A percentile compares a stretch with the other conserved stretches of the same genome.
Evolutionary conservation across 176 grass and related monocot genomes (phyloP).

Genomic region (Oryza meyeriana): DNA sequence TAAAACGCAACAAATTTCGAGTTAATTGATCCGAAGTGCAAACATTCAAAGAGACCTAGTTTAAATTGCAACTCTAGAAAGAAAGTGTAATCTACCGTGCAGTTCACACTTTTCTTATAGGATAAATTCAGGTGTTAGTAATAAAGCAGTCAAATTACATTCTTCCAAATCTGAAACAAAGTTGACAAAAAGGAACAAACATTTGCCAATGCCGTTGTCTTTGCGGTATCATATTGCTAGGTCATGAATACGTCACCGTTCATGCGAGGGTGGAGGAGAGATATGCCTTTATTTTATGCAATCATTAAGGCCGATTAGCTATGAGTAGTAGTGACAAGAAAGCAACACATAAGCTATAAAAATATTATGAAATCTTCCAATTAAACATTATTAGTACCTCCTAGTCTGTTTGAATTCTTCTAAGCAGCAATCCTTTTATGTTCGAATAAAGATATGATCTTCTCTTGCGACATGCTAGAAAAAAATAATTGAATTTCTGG

Average conservation of each 20-base stretch:
- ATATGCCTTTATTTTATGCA: conserved; percentile 1
- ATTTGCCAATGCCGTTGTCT: not conserved
- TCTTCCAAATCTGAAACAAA: not conserved
- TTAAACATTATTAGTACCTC: not conserved
- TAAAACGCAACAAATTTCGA: no score
- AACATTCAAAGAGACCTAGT: no score
- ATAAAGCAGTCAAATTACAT: not conserved
- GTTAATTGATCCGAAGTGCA: no score
- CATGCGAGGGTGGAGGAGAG: conserved; percentile 2
- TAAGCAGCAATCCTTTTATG: not conserved
- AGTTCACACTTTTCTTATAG: no score
- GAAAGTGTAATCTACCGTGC: no score
- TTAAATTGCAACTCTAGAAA: no score
- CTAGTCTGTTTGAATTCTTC: not conserved
- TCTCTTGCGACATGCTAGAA: not conserved
- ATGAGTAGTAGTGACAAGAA: not conserved
- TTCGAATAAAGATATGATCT: not conserved
- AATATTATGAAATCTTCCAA: not conserved
- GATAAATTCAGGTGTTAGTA: no score
- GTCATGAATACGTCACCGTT: not conserved
- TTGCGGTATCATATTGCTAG: no score
- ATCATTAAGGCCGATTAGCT: not conserved
- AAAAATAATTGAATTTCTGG: not conserved
- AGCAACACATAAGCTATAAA: conserved; percentile 27
- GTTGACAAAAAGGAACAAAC: not conserved